phyloP scores from a whole-genome alignment of 2,329 filamentous ascomycete species.

The Fusarium begoniae region DNA sequence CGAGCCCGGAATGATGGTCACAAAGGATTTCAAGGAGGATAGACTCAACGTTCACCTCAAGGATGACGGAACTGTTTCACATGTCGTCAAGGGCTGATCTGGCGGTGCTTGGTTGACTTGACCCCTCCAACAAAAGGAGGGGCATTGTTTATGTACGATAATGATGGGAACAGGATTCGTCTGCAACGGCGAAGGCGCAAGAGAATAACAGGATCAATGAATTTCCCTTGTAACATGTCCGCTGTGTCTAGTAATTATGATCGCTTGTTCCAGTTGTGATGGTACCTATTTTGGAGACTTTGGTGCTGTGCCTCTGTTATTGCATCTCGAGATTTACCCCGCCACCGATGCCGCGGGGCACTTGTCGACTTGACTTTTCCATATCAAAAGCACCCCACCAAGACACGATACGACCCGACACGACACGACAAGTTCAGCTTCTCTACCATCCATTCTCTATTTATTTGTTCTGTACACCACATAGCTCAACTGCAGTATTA shows the following conservation, averaged over 20 bases:
- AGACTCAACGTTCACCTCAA: conserved; percentile 68
- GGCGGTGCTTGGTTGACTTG: background rate
- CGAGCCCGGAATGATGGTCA: conserved; percentile 65
- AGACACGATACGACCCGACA: conserved; percentile 12
- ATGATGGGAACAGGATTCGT: background rate
- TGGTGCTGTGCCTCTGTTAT: conserved; percentile 26
- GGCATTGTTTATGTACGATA: conserved; percentile 25
- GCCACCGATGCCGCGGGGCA: conserved; percentile 43
- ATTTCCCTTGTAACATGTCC: background rate
- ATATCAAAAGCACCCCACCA: conserved; percentile 38
- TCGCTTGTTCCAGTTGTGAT: background rate
- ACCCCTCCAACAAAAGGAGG: conserved; percentile 1
- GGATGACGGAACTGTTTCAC: conserved; percentile 68
- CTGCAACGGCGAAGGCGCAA: background rate
- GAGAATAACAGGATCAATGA: conserved; percentile 22
- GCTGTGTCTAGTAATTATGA: background rate
- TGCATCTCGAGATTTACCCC: conserved; percentile 45
- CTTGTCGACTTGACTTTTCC: conserved; percentile 38
- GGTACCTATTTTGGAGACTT: background rate
- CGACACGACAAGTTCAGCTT: background rate
- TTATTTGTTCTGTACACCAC: background rate
- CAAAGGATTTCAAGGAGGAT: conserved; percentile 63
- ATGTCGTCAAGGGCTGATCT: conserved; percentile 64
- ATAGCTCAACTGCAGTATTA: background rate
- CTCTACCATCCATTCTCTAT: background rate